phyloP scores from a whole-genome alignment of 768 basidiomycete species.

The Filobasidium wieringae region DNA sequence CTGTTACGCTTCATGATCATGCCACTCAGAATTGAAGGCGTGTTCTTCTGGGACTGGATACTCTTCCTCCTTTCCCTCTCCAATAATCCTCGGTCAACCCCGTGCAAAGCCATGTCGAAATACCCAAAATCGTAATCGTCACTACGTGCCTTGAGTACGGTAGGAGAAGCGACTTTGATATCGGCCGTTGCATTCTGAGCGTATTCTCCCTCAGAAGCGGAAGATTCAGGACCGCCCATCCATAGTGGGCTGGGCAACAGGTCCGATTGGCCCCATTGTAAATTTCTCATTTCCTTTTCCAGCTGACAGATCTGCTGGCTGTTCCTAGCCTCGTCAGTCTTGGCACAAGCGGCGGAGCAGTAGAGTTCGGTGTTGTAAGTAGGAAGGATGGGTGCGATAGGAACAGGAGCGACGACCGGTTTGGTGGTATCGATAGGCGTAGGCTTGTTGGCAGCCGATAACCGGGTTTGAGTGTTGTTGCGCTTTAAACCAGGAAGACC shows the following conservation, averaged over 20 bases:
- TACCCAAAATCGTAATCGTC: slow-evolving; percentile 14
- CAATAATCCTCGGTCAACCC: slow-evolving; percentile 6
- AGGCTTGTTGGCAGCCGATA: background rate
- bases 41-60: background rate
- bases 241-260: slow-evolving; percentile 6
- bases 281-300: slow-evolving; percentile 2
- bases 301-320: slow-evolving; percentile 4
- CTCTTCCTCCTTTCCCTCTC: slow-evolving; percentile 11
- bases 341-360: slow-evolving; percentile 10
- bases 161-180: background rate
- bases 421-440: slow-evolving; percentile 7
- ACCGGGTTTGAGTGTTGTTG: slow-evolving; percentile 3
- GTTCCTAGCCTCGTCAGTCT: slow-evolving; percentile 4
- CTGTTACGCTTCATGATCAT: slow-evolving; percentile 8
- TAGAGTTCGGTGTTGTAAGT: slow-evolving; percentile 12
- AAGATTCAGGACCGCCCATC: background rate
- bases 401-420: background rate
- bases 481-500: slow-evolving; percentile 2
- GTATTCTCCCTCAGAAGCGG: background rate
- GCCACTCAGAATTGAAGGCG: slow-evolving; percentile 1
- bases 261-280: slow-evolving; percentile 1
- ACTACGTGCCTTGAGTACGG: background rate
- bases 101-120: slow-evolving; percentile 12
- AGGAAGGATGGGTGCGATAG: background rate
- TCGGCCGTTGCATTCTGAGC: background rate